phyloP scores from a whole-genome alignment of 257 asterid genomes.

The Osmanthus fragrans region DNA sequence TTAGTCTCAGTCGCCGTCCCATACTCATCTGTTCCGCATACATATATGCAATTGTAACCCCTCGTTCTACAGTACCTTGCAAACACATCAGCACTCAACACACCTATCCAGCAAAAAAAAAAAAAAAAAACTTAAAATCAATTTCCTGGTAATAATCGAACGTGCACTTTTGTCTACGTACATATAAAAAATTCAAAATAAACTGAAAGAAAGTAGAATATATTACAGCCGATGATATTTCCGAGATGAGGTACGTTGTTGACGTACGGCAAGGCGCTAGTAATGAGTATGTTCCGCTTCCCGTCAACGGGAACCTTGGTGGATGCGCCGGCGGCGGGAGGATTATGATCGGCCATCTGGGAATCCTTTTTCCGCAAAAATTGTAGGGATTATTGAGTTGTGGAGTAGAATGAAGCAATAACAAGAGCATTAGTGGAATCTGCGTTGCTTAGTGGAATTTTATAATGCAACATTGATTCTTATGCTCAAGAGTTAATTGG shows the following conservation, averaged over 20 bases:
- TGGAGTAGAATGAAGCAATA: neutral
- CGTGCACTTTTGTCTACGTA: neutral
- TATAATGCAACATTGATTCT: too few species aligned
- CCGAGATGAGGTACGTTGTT: slow-evolving; percentile 98
- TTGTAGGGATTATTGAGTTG: neutral
- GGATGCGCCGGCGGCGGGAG: slow-evolving; percentile 24
- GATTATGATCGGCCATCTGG: slow-evolving; percentile 43
- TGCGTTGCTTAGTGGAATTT: too few species aligned
- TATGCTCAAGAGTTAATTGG: too few species aligned
- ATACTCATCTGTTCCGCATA: slow-evolving; percentile 96
- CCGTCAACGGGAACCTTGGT: slow-evolving; percentile 71
- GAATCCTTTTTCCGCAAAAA: neutral
- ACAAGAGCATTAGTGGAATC: neutral
- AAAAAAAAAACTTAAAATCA: neutral
- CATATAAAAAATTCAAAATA: neutral
- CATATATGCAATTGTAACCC: slow-evolving; percentile 71
- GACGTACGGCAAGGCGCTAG: slow-evolving; percentile 93
- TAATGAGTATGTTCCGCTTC: slow-evolving; percentile 76
- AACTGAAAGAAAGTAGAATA: neutral
- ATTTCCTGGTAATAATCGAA: neutral
- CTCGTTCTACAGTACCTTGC: slow-evolving; percentile 85
- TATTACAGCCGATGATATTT: slow-evolving; percentile 86
- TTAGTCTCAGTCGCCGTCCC: slow-evolving; percentile 98
- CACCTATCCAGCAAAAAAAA: slow-evolving; percentile 47
- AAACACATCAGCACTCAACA: slow-evolving; percentile 92